Percentiles rank a stretch among this genome's conserved stretches.
Evolutionary conservation across 345 rosid species (phyloP).

Genomic region (Citrus sp.): DNA sequence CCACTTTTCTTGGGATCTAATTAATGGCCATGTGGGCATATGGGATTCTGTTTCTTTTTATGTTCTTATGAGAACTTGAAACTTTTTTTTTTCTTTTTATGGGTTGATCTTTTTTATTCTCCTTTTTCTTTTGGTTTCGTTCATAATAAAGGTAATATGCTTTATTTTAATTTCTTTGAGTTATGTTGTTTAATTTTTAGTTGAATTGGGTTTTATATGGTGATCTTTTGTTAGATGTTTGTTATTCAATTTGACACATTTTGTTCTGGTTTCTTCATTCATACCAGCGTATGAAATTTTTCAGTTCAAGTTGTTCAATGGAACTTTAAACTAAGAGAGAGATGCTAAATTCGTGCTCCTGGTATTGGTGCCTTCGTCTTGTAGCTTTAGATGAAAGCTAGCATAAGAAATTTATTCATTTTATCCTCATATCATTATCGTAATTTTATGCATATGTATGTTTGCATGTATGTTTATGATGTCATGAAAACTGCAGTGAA

Average conservation of each 20-base stretch:
- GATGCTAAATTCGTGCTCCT: background rate
- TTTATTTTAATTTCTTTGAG: background rate
- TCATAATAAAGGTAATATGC: background rate
- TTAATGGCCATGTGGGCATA: slow-evolving; percentile 22
- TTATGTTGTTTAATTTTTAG: background rate
- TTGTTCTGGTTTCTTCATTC: background rate
- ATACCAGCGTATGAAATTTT: background rate
- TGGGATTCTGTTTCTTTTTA: slow-evolving; percentile 6
- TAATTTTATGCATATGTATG: background rate
- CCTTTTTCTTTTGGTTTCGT: background rate
- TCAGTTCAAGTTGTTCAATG: background rate
- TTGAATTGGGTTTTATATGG: background rate
- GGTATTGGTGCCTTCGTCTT: background rate
- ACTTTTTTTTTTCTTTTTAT: background rate
- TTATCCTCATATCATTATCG: background rate
- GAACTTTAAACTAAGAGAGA: background rate
- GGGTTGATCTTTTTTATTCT: background rate
- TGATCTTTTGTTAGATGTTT: background rate
- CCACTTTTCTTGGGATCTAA: slow-evolving; percentile 35
- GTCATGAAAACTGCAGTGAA: background rate
- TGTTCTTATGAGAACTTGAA: slow-evolving; percentile 1
- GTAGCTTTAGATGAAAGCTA: background rate
- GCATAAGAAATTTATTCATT: background rate
- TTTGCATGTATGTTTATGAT: background rate
- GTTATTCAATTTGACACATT: background rate